phyloP scores from a whole-genome alignment of 768 basidiomycete species.

The Auricularia cornea region DNA sequence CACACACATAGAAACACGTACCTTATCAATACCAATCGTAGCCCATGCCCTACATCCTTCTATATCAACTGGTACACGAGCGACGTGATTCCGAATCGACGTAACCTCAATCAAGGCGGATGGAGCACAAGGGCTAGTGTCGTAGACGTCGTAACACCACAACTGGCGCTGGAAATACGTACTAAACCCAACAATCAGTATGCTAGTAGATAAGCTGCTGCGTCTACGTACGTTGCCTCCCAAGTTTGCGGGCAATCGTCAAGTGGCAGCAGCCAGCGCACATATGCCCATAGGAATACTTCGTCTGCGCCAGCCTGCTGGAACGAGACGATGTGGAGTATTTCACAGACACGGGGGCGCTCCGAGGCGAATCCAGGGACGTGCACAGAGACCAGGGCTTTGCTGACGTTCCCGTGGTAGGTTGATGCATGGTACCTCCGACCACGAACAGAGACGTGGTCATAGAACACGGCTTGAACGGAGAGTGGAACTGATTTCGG shows the following conservation, averaged over 20 bases:
- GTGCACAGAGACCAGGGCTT: background rate
- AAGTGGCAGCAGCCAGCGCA: background rate
- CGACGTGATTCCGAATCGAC: background rate
- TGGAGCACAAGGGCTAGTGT: background rate
- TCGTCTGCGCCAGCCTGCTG: background rate
- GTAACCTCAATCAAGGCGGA: background rate
- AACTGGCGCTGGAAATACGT: background rate
- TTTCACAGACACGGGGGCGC: background rate
- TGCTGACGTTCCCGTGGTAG: background rate
- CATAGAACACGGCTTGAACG: background rate
- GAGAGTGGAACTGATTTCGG: background rate
- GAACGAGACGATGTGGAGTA: background rate
- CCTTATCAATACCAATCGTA: background rate
- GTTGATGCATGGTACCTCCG: background rate
- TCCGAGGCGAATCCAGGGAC: background rate
- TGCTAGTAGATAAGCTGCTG: too few relatives aligned
- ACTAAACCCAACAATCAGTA: too few relatives aligned
- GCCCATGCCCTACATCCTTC: background rate
- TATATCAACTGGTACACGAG: background rate
- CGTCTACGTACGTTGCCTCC: background rate
- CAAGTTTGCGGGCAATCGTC: background rate
- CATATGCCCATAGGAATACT: background rate
- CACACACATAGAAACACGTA: too few relatives aligned
- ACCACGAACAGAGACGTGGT: background rate
- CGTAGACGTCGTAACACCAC: background rate